Base-by-base conservation (phyloP, 2,329 filamentous ascomycete genomes). In the Coniochaeta ligniaria region DNA sequence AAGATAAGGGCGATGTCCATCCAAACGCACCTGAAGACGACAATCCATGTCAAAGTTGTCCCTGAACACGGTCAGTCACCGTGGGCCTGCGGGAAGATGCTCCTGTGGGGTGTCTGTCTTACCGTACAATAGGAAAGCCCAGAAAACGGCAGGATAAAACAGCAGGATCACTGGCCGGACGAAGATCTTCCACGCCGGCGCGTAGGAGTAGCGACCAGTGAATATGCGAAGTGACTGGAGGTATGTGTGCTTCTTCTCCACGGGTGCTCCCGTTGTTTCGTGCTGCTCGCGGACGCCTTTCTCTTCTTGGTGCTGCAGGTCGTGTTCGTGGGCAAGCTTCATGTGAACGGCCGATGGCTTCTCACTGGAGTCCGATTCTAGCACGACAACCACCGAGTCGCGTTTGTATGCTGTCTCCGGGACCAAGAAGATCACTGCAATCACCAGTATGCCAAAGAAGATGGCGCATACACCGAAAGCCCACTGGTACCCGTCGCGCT, bases 341-440 rank as follows among this genome's bases (percentile, higher is more conserved):
- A 67, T 59, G 31, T 64, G 61, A 3, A 57, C 35, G 1, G 57
- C 57, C 24, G 2, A 33, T 22, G 57, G 50, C 33, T 60, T 61
- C 16, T 61, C 63, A 8, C 35, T 41, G 8, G 54, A 20, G 20
- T 47, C 55, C 8, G 61, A 24, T 28, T 28, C 47, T 1, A 28
- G 24, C 28, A 66, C 59, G 1, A 63, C 59, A 4, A 64, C 63
- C 14, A 68, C 66, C 7, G 63, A 64, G 20, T 66, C 65, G 24
- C 79, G 71, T 60, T 71, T 72, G 68, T 80, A 83, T 1, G 75
- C 75, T 17, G 80, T 82, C 65, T 83, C 80, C 0, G 79, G 80
- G 3, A 81, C 79, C 60, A 82, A 77, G 54, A 82, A 71, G 59
- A 79, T 68, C 20, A 80, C 74, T 2, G 78, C 67, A 16, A 79